Evolutionary conservation across 2,329 filamentous ascomycete species (phyloP), one percentile per base, ranked within the genome.

Genomic region (Emmonsia crescens): DNA sequence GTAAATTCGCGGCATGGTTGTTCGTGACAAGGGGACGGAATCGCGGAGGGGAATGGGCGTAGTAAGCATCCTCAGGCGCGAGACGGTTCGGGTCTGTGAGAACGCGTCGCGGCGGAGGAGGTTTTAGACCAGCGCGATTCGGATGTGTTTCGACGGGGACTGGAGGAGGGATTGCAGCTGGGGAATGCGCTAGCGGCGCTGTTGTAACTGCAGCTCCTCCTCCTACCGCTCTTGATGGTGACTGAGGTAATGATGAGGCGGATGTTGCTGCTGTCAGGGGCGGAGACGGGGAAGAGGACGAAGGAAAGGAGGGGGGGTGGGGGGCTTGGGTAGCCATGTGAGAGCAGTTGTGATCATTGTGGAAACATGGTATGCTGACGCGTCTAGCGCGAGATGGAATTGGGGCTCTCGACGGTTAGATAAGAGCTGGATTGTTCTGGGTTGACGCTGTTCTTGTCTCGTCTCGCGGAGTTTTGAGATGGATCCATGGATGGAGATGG

Each of bases 41-140:
- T 60, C 84, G 82, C 4, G 85, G 84, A 44, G 87, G 83, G 1
- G 86, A 85, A 19, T 80, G 74, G 16, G 82, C 77, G 69, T 85
- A 82, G 75, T 90, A 89, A 61, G 90, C 91, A 83, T 96, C 91
- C 77, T 93, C 88, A 19, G 91, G 91, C 3, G 89, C 87, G 49
- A 96, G 85, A 65, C 86, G 86, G 58, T 82, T 86, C 36, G 86
- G 85, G 67, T 86, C 83, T 60, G 80, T 73, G 54, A 80, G 79
- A 36, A 74, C 71, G 27, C 74, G 73, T 51, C 72, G 52, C 8
- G 54, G 57, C 1, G 57, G 64, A 24, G 52, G 65, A 64, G 74
- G 68, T 62, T 75, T 74, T 44, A 74, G 65, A 21, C 55, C 69
- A 57, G 70, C 70, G 62, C 76, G 76, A 65, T 77, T 76, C 6